Evolutionary conservation across 2,329 filamentous ascomycete genomes (phyloP), one percentile per base, ranked within the genome.

Genomic region (Eutypa lata): DNA sequence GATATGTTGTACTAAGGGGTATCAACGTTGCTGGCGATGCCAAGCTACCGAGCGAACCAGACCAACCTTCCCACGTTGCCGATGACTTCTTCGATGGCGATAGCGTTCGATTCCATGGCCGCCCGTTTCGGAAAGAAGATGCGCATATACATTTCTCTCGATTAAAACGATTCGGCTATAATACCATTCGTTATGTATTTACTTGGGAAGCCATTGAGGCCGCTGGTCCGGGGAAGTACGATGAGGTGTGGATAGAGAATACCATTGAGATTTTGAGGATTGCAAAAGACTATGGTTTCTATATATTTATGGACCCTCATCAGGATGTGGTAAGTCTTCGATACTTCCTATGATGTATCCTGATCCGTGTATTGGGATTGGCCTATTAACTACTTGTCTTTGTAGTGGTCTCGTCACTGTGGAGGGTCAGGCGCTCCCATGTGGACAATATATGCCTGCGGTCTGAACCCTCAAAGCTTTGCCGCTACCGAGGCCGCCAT

Each of bases 141-240:
- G 91, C 94, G 1, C 87, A 90, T 63, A 78, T 82, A 16, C 94
- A 99, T 70, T 97, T 99, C 70, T 82, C 89, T 13, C 83, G 92
- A 43, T 73, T 99, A 59, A 90, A 88, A 64, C 87, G 88, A 64
- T 96, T 88, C 78, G 94, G 94, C 14, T 99, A 96, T 79, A 99
- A 97, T 71, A 92, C 90, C 0, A 92, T 99, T 61, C 84, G 94
- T 67, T 99, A 99, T 71, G 79, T 99, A 61, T 99, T 97, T 68
- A 97, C 94, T 0, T 99, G 94, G 94, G 94, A 99, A 72, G 93
- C 94, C n/a, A 89, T 99, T 68, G 94, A 99, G 73, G 89, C 94
- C 53, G 86, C 86, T 1, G 93, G 93, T 0, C 94, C 95, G 0
- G 91, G 92, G 1, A 86, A 83, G 65, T 99, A 97, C 69, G 95